These are phyloP conservation scores for Dillenia suffruticosa DNA, from an alignment of 164 flowering plant species.

Conservation along the genomic window DNA sequence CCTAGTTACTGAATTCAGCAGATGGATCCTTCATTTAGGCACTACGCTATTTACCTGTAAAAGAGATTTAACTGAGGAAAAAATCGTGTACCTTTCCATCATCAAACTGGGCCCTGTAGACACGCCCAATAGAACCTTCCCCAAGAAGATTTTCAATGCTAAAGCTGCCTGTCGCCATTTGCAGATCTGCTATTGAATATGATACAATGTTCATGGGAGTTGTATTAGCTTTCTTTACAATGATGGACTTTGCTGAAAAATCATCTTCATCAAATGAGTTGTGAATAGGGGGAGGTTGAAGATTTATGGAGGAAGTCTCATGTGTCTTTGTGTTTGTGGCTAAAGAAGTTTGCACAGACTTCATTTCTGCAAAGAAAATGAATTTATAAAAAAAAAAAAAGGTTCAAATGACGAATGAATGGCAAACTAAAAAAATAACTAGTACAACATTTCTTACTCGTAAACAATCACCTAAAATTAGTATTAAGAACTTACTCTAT, in stretches of 20 bases:
- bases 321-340: constrained; percentile 33
- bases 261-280: constrained; percentile 91
- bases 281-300: constrained; percentile 77
- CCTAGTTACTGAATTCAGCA: too few species aligned
- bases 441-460: too few species aligned
- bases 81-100: constrained; percentile 70
- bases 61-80: too few species aligned
- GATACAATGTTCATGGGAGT: constrained; percentile 42
- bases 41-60: too few species aligned
- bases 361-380: constrained; percentile 58
- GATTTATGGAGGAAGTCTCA: constrained; percentile 53
- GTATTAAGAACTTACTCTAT: too few species aligned
- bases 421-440: too few species aligned
- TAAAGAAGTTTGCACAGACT: constrained; percentile 51
- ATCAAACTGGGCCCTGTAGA: constrained; percentile 84
- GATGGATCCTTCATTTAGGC: too few species aligned
- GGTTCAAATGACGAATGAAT: too few species aligned
- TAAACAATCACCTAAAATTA: too few species aligned
- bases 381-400: too few species aligned
- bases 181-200: constrained; percentile 91
- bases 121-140: constrained; percentile 93
- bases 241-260: constrained; percentile 42
- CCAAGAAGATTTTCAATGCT: constrained; percentile 75
- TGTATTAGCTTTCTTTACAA: constrained; percentile 46
- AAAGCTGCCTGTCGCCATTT: constrained; percentile 92